phyloP scores from a whole-genome alignment of 345 rosid species.

The Citrus trifoliata region DNA sequence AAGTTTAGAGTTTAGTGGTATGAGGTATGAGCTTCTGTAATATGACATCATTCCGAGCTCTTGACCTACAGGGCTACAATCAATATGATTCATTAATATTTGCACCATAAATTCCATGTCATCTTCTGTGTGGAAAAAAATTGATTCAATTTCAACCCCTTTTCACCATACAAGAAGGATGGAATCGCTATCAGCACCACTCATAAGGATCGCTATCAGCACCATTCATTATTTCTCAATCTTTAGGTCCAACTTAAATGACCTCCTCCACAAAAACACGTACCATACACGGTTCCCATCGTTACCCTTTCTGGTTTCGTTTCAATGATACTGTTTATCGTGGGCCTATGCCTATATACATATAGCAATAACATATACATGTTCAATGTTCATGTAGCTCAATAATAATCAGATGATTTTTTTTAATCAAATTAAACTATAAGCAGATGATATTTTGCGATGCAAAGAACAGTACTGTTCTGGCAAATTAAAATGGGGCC shows the following conservation, averaged over 20 bases:
- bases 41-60: too few species aligned
- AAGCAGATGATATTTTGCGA: background rate
- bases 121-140: background rate
- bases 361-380: background rate
- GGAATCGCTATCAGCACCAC: too few species aligned
- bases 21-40: background rate
- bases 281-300: background rate
- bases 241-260: background rate
- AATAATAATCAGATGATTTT: background rate
- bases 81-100: background rate
- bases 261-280: background rate
- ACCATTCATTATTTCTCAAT: background rate
- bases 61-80: background rate
- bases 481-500: background rate
- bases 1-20: too few species aligned
- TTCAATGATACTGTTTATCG: background rate
- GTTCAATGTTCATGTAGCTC: slow-evolving; percentile 6
- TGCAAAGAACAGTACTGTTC: slow-evolving; percentile 4
- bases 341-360: background rate
- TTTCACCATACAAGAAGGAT: background rate
- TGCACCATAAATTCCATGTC: background rate
- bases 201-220: background rate
- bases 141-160: background rate
- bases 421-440: too few species aligned
- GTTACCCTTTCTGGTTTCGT: background rate